These are phyloP conservation scores for Teunomyces lycoperdinae DNA, from an alignment of 805 yeast species.

Conservation along the genomic window DNA sequence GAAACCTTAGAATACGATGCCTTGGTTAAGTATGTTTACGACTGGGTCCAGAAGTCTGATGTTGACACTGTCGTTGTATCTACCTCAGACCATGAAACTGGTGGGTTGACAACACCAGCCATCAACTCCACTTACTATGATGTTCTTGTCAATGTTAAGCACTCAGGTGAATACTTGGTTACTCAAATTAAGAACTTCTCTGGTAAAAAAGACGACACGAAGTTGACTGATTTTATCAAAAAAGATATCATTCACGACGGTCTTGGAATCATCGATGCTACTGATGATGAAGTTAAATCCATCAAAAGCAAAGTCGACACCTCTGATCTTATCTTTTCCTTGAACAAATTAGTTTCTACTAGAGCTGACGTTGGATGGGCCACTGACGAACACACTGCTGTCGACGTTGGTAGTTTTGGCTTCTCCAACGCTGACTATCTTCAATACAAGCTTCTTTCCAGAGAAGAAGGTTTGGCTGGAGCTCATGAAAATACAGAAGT, in stretches of 20 bases:
- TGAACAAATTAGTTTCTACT: conserved; percentile 68
- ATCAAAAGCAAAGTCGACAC: conserved; percentile 7
- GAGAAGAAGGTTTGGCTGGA: conserved; percentile 56
- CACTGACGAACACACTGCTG: conserved; percentile 95
- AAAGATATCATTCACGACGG: conserved; percentile 54
- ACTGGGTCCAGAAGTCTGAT: conserved; percentile 64
- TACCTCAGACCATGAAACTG: conserved; percentile 95
- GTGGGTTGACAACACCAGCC: conserved; percentile 84
- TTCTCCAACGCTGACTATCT: conserved; percentile 57
- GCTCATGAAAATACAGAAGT: conserved; percentile 85
- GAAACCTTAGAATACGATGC: conserved; percentile 86
- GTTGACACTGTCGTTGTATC: conserved; percentile 76
- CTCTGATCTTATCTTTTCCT: conserved; percentile 41
- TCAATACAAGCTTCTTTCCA: conserved; percentile 31
- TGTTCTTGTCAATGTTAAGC: conserved; percentile 62
- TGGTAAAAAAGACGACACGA: conserved; percentile 13
- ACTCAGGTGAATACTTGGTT: conserved; percentile 73
- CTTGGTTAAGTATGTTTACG: conserved; percentile 70
- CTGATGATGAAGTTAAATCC: conserved; percentile 48
- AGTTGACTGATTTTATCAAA: conserved; percentile 45
- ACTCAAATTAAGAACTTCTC: conserved; percentile 40
- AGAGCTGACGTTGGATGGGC: conserved; percentile 95
- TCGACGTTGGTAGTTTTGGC: conserved; percentile 89
- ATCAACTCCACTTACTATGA: conserved; percentile 88
- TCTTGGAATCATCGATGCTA: conserved; percentile 64